Conservation (phyloP, 164 flowering plant genomes). For the Malania oleifera region DNA sequence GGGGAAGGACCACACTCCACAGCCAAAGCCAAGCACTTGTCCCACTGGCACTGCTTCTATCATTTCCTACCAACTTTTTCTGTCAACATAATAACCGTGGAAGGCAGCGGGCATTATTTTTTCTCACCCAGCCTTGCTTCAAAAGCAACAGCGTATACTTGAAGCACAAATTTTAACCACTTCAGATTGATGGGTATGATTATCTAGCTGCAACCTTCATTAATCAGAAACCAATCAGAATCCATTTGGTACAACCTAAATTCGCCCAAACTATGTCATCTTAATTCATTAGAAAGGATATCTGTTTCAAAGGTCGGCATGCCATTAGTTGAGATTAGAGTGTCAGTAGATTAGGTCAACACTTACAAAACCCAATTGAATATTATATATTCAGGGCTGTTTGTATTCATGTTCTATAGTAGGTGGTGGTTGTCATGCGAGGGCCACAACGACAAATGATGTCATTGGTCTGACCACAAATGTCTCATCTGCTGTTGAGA, state of each 20-base stretch:
- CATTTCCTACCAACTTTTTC: slow-evolving; percentile 3
- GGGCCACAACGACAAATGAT: slow-evolving; percentile 7
- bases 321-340: slow-evolving; percentile 7
- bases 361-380: neutral
- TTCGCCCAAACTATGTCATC: slow-evolving; percentile 1
- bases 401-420: no score
- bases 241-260: neutral
- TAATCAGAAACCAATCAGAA: neutral
- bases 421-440: slow-evolving; percentile 4
- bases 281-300: no score
- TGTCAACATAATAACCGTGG: neutral
- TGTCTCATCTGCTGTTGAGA: neutral
- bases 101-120: neutral
- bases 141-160: neutral
- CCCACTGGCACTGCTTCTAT: slow-evolving; percentile 5
- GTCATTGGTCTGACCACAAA: neutral
- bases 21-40: slow-evolving; percentile 11
- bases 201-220: neutral
- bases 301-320: neutral
- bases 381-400: no score
- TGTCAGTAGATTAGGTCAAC: slow-evolving; percentile 13
- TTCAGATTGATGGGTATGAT: neutral
- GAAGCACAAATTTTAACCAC: neutral
- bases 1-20: neutral
- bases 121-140: neutral